phyloP scores from a whole-genome alignment of 2,329 filamentous ascomycete genomes.

The Raffaelea ambrosiae region DNA sequence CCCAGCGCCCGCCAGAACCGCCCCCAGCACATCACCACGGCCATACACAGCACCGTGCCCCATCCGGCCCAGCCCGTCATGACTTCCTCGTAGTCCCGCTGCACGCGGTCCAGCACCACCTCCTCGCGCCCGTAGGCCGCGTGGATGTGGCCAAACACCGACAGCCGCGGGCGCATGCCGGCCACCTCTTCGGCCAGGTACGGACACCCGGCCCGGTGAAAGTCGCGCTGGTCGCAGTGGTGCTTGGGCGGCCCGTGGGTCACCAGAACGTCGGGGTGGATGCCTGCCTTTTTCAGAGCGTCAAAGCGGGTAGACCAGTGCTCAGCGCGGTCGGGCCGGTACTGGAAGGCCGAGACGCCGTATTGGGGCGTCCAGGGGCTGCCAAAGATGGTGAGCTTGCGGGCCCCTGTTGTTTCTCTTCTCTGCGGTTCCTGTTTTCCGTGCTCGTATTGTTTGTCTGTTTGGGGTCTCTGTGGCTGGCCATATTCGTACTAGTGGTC shows the following conservation, averaged over 20 bases:
- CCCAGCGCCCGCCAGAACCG: neutral
- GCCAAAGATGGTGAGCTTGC: too few relatives aligned
- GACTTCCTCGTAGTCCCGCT: slow-evolving; percentile 13
- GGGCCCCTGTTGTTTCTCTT: too few relatives aligned
- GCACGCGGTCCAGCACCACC: slow-evolving; percentile 12
- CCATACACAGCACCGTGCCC: slow-evolving; percentile 13
- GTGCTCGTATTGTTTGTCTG: too few relatives aligned
- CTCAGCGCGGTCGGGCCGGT: slow-evolving; percentile 7
- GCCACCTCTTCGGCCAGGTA: slow-evolving; percentile 14
- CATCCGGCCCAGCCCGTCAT: slow-evolving; percentile 14
- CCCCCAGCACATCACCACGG: slow-evolving; percentile 6
- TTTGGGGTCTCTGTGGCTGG: too few relatives aligned
- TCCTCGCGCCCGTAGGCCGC: slow-evolving; percentile 15
- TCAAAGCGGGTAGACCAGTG: slow-evolving; percentile 11
- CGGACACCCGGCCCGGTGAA: slow-evolving; percentile 15
- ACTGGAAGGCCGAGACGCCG: slow-evolving; percentile 18
- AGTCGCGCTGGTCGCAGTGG: slow-evolving; percentile 14
- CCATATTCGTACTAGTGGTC: too few relatives aligned
- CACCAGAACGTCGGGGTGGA: slow-evolving; percentile 10
- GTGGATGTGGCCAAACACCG: slow-evolving; percentile 19
- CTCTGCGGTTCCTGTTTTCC: too few relatives aligned
- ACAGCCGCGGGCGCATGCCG: slow-evolving; percentile 12
- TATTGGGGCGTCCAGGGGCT: slow-evolving; percentile 16
- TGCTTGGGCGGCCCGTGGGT: neutral
- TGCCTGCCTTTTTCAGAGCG: neutral